phyloP scores from a whole-genome alignment of 192 early-diverging fungal species.

The Entomortierella beljakovae region DNA sequence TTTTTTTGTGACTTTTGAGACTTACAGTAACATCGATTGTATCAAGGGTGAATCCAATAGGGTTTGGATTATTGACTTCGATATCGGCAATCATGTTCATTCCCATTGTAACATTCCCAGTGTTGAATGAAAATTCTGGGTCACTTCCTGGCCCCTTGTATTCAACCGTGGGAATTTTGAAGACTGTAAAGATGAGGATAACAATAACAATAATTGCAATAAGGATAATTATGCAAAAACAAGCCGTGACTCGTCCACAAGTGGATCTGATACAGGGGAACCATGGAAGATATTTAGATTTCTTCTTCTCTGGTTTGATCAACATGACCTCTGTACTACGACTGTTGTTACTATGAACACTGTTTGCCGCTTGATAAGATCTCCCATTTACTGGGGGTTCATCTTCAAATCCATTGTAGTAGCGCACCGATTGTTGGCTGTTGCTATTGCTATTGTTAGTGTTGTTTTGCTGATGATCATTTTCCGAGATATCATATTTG shows the following conservation, averaged over 20 bases:
- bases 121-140: slow-evolving; percentile 27
- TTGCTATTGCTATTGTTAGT: neutral
- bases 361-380: neutral
- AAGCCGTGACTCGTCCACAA: slow-evolving; percentile 15
- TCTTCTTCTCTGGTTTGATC: slow-evolving; percentile 8
- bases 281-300: slow-evolving; percentile 15
- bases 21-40: slow-evolving; percentile 26
- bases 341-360: neutral
- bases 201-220: slow-evolving; percentile 23
- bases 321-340: neutral
- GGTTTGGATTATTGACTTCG: slow-evolving; percentile 44
- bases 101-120: slow-evolving; percentile 41
- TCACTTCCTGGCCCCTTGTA: slow-evolving; percentile 12
- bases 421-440: too few relatives aligned
- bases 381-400: too few relatives aligned
- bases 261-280: slow-evolving; percentile 41
- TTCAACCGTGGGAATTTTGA: slow-evolving; percentile 36
- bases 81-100: slow-evolving; percentile 30
- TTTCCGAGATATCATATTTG: neutral
- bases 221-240: slow-evolving; percentile 28
- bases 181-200: slow-evolving; percentile 33
- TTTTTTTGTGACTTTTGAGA: too few relatives aligned
- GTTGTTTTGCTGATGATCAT: neutral
- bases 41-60: slow-evolving; percentile 35
- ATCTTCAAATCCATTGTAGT: too few relatives aligned